A percentile compares a stretch with the other conserved stretches of the same genome.
phyloP scores from a whole-genome alignment of 2,329 filamentous ascomycete genomes.

The Fusarium lateritium region DNA sequence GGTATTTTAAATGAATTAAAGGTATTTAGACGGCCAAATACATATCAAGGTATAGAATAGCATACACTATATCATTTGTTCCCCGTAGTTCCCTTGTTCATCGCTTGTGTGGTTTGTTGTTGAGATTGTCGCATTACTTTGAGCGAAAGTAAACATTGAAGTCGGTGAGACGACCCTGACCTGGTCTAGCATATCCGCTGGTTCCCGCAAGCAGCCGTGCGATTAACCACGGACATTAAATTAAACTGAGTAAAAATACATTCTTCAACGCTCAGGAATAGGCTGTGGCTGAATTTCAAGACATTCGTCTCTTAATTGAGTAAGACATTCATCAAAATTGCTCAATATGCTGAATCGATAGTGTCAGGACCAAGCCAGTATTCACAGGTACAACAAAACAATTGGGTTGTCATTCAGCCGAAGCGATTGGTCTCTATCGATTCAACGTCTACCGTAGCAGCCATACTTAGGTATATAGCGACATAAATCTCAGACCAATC shows the following conservation, averaged over 20 bases:
- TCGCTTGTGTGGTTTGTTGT: neutral
- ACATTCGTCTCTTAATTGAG: neutral
- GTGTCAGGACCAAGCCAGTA: neutral
- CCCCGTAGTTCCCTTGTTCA: rapidly evolving
- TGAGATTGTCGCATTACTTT: neutral
- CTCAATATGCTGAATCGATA: neutral
- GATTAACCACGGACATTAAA: slow-evolving; percentile 3
- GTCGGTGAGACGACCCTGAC: slow-evolving; percentile 9
- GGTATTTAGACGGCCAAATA: rapidly evolving
- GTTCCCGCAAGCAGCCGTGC: slow-evolving; percentile 9
- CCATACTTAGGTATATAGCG: too few relatives aligned
- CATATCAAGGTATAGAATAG: rapidly evolving
- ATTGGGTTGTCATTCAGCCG: slow-evolving; percentile 19
- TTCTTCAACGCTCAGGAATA: neutral
- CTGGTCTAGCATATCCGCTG: slow-evolving; percentile 20
- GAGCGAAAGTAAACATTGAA: slow-evolving; percentile 15
- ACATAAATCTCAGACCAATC: too few relatives aligned
- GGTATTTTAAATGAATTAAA: rapidly evolving
- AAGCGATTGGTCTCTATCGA: slow-evolving; percentile 17
- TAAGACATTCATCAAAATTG: neutral
- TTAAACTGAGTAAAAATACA: neutral
- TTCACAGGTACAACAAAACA: neutral
- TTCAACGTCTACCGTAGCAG: neutral
- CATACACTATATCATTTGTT: rapidly evolving
- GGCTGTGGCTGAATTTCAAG: neutral